These are phyloP conservation scores for Auxenochlorella pyrenoidosa DNA, from an alignment of 139 green algal species.

Conservation along the genomic window DNA sequence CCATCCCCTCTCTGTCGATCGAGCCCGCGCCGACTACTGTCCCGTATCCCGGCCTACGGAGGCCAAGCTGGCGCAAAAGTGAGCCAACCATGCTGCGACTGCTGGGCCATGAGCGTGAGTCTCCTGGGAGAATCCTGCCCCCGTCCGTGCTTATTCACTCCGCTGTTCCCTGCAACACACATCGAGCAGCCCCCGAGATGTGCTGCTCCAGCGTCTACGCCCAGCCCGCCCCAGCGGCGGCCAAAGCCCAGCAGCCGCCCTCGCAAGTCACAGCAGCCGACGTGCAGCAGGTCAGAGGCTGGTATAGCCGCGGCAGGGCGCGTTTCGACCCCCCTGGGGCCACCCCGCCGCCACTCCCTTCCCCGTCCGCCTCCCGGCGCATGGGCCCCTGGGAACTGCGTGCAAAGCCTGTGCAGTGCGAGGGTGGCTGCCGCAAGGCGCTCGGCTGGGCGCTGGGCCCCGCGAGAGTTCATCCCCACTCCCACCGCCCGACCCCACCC, in stretches of 20 bases:
- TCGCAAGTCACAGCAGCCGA: not conserved
- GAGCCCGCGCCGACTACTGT: too few species aligned
- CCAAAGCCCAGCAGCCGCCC: not conserved
- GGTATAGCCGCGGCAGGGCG: too few species aligned
- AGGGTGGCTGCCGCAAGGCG: not conserved
- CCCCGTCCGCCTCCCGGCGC: not conserved
- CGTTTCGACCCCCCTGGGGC: too few species aligned
- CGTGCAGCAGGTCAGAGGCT: conserved; percentile 9
- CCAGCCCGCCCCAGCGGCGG: not conserved
- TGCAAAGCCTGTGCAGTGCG: too few species aligned
- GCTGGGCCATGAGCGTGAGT: not conserved
- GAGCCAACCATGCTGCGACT: too few species aligned
- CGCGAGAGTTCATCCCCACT: not conserved
- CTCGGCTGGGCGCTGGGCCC: not conserved
- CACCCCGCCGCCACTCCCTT: not conserved
- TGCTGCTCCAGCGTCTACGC: not conserved
- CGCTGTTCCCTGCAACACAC: too few species aligned
- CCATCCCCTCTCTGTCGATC: too few species aligned
- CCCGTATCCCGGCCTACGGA: too few species aligned
- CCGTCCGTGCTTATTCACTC: not conserved
- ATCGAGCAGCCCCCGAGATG: not conserved
- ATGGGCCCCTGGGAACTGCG: too few species aligned
- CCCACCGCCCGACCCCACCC: not conserved
- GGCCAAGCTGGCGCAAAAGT: too few species aligned
- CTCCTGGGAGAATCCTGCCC: too few species aligned